A percentile compares a stretch with the other conserved stretches of the same genome.
Conservation (phyloP, 345 rosid species). For the Tarenaya hassleriana region DNA sequence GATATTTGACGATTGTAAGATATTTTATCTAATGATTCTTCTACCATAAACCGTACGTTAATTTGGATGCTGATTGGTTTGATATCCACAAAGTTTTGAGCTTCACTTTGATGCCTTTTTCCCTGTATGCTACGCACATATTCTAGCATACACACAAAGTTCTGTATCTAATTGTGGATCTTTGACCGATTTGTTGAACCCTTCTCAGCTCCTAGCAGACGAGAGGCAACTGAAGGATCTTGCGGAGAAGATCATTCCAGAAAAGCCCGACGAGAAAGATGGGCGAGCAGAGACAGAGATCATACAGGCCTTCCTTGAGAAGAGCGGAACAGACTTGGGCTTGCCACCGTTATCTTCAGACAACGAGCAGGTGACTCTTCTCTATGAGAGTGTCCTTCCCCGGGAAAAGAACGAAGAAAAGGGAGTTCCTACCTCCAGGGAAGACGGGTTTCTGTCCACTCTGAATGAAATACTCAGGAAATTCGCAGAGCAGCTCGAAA, state of each 20-base stretch:
- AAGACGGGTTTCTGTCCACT: conserved; percentile 21
- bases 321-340: conserved; percentile 56
- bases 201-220: conserved; percentile 50
- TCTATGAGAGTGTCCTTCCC: conserved; percentile 51
- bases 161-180: not conserved
- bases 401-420: conserved; percentile 28
- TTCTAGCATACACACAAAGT: too few species aligned
- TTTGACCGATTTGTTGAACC: conserved; percentile 3
- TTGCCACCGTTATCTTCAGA: conserved; percentile 57
- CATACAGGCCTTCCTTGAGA: conserved; percentile 43
- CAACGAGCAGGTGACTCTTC: conserved; percentile 45
- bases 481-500: conserved; percentile 55
- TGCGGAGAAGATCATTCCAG: conserved; percentile 32
- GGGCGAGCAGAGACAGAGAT: conserved; percentile 21
- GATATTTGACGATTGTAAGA: too few species aligned
- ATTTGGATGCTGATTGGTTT: too few species aligned
- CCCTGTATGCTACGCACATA: too few species aligned
- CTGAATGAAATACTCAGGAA: conserved; percentile 48
- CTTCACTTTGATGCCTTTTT: too few species aligned
- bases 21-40: not conserved
- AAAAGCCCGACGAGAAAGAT: conserved; percentile 26
- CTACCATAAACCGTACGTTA: not conserved
- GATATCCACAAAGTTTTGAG: conserved; percentile 12
- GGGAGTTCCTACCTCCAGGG: conserved; percentile 29
- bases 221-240: conserved; percentile 40